A percentile compares a stretch with the other conserved stretches of the same genome.
These are phyloP conservation scores for Nidula microcarpa DNA, from an alignment of 768 basidiomycete genomes.

Conservation along the genomic window DNA sequence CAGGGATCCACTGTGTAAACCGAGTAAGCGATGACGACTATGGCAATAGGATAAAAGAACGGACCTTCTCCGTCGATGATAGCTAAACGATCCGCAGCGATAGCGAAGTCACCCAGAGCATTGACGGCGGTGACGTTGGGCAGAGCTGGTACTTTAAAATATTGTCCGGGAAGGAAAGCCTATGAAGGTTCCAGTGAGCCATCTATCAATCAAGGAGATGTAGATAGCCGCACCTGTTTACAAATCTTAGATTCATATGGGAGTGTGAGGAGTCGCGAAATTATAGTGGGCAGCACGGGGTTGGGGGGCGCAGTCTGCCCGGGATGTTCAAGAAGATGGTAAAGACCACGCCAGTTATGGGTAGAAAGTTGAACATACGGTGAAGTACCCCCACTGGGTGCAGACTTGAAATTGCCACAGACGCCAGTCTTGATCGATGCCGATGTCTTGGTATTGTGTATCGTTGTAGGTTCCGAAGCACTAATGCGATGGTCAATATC, in stretches of 20 bases:
- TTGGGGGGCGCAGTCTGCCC: conserved; percentile 72
- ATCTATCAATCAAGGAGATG: neutral
- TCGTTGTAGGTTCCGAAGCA: conserved; percentile 88
- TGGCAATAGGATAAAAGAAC: neutral
- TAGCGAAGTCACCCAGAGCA: conserved; percentile 75
- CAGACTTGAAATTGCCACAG: conserved; percentile 91
- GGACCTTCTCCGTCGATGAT: conserved; percentile 84
- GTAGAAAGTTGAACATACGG: conserved; percentile 35
- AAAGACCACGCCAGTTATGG: neutral
- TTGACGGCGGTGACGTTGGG: conserved; percentile 88
- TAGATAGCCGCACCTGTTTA: conserved; percentile 18
- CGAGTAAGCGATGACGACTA: neutral
- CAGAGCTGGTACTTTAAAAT: conserved; percentile 64
- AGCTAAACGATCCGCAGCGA: conserved; percentile 78
- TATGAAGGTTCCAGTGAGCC: conserved; percentile 15
- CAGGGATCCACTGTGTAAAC: conserved; percentile 73
- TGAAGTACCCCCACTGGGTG: conserved; percentile 96
- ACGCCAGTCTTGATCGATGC: conserved; percentile 75
- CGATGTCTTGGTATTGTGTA: conserved; percentile 54
- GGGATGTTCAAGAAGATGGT: neutral
- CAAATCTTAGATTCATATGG: conserved; percentile 34
- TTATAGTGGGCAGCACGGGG: conserved; percentile 64
- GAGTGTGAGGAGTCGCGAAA: conserved; percentile 66
- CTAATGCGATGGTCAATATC: conserved; percentile 25
- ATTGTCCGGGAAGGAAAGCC: conserved; percentile 77